phyloP scores from a whole-genome alignment of 495 filamentous ascomycete genomes.

The Platismatia glauca region DNA sequence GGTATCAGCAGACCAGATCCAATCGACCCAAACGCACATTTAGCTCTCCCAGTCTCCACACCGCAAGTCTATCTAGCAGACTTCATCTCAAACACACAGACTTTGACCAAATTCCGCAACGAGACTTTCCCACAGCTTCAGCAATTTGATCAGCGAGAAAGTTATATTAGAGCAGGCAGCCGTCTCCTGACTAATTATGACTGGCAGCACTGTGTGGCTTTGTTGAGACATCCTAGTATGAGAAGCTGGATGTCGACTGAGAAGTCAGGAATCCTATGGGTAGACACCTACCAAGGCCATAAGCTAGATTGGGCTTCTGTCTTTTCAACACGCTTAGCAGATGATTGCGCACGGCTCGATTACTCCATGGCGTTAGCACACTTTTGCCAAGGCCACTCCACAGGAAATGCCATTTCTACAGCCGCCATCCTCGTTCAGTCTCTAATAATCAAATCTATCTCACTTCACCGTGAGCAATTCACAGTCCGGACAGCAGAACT shows the following conservation, averaged over 20 bases:
- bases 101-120: constrained; percentile 7
- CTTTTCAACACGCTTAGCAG: constrained; percentile 7
- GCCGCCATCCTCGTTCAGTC: constrained; percentile 11
- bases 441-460: constrained; percentile 11
- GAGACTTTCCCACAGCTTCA: constrained; percentile 6
- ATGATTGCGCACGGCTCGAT: constrained; percentile 6
- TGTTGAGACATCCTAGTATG: constrained; percentile 14
- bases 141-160: constrained; percentile 12
- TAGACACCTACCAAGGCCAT: constrained; percentile 10
- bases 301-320: constrained; percentile 15
- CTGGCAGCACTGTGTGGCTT: constrained; percentile 13
- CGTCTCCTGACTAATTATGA: constrained; percentile 12
- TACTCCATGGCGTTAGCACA: neutral
- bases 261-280: constrained; percentile 13
- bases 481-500: neutral
- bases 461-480: neutral
- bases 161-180: constrained; percentile 9
- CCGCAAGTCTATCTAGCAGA: constrained; percentile 1
- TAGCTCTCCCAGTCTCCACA: neutral
- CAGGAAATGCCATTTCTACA: constrained; percentile 1
- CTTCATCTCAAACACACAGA: neutral
- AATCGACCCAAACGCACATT: neutral
- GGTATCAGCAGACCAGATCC: neutral
- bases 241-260: constrained; percentile 12
- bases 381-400: constrained; percentile 8